Evolutionary conservation across 148 eudicot species (phyloP).

Genomic region (Euryodendron excelsum): DNA sequence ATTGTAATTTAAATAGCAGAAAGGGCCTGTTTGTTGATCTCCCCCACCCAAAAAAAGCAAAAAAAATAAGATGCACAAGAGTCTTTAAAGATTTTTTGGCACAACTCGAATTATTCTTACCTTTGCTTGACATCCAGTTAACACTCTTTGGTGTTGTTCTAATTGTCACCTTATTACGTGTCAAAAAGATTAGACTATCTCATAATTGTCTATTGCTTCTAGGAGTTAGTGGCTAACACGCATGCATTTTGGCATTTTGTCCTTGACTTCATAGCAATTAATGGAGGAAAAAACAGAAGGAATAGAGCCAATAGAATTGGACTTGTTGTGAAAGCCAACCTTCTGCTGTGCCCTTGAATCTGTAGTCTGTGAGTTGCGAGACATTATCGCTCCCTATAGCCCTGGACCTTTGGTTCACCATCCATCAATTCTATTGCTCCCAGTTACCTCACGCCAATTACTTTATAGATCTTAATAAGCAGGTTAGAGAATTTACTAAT

Average conservation of each 20-base stretch:
- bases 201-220: neutral
- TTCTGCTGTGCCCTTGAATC: neutral
- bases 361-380: neutral
- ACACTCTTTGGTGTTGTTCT: neutral
- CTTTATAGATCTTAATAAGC: neutral
- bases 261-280: neutral
- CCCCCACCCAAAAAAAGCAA: neutral
- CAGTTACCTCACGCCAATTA: neutral
- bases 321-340: neutral
- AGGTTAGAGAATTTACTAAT: neutral
- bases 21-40: no score
- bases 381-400: neutral
- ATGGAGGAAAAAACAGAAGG: neutral
- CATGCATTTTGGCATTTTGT: neutral
- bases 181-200: neutral
- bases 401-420: neutral
- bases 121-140: neutral
- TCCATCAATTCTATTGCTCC: neutral
- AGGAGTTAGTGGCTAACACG: neutral
- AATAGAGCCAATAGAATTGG: neutral
- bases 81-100: no score
- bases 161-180: neutral
- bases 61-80: no score
- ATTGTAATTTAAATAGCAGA: no score
- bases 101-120: neutral